phyloP scores from a whole-genome alignment of 2,329 filamentous ascomycete genomes.

The Clarireedia homoeocarpa region DNA sequence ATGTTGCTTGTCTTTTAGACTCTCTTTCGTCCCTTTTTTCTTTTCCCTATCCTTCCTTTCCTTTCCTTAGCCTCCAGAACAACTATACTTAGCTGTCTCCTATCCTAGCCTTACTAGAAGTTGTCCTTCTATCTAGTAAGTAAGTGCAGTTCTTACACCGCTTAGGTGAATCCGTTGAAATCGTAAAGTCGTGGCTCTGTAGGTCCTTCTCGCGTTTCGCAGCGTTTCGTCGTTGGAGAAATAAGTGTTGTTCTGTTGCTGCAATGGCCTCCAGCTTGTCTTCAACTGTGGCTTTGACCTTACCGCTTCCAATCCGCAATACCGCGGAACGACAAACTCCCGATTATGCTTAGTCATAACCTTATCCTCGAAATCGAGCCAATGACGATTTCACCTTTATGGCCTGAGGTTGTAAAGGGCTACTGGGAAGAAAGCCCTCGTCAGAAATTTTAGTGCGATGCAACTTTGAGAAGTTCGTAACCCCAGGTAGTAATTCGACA shows the following conservation, averaged over 20 bases:
- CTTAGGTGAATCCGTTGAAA: background rate
- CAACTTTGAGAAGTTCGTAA: background rate
- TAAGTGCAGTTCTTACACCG: background rate
- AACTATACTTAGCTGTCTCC: constrained; percentile 8
- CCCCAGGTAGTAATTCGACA: background rate
- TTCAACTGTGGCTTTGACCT: constrained; percentile 3
- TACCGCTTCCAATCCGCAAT: constrained; percentile 6
- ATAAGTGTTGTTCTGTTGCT: no score
- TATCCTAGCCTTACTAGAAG: constrained; percentile 4
- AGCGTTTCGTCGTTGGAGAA: background rate
- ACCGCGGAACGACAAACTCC: background rate
- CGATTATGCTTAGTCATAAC: constrained; percentile 7
- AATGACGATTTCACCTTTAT: background rate
- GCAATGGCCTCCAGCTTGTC: background rate
- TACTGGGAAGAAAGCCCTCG: constrained; percentile 10
- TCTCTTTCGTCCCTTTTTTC: background rate
- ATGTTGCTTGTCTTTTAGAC: constrained; percentile 32
- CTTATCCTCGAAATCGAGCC: background rate
- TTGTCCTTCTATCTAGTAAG: background rate
- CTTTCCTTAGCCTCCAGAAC: background rate
- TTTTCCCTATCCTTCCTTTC: background rate
- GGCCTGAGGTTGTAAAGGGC: background rate
- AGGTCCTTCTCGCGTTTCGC: background rate
- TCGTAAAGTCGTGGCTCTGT: background rate
- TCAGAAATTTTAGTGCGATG: constrained; percentile 6